A percentile compares a stretch with the other conserved stretches of the same genome.
Conservation (phyloP, 2,329 filamentous ascomycete species). For the Ascomycota sp. region DNA sequence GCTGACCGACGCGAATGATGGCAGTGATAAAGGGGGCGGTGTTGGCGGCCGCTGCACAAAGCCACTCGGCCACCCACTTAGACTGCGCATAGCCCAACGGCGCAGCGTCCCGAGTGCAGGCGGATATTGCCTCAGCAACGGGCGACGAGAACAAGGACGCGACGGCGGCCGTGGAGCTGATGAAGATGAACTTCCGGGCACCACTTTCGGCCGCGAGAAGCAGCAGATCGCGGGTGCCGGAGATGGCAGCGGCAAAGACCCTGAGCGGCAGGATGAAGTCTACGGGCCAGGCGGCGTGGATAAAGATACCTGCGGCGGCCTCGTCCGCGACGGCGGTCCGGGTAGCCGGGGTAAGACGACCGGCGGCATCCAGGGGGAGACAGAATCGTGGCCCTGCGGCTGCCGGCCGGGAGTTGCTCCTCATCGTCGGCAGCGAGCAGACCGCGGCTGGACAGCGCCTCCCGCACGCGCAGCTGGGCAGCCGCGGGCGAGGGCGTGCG, state of each 20-base stretch:
- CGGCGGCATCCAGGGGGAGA: too few species aligned
- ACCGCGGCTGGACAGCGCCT: constrained; percentile 1
- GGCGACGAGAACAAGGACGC: constrained; percentile 10
- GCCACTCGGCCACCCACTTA: constrained; percentile 18
- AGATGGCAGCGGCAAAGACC: constrained; percentile 29
- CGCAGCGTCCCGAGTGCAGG: constrained; percentile 6
- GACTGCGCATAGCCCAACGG: constrained; percentile 23
- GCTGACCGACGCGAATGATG: constrained; percentile 27
- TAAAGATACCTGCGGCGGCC: constrained; percentile 10
- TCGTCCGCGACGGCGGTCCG: not conserved
- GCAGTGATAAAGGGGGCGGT: too few species aligned
- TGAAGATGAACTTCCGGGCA: constrained; percentile 23
- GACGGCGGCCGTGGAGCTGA: constrained; percentile 27
- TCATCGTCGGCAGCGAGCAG: too few species aligned
- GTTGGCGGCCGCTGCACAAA: constrained; percentile 12
- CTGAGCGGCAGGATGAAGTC: constrained; percentile 31
- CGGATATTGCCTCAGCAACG: constrained; percentile 12
- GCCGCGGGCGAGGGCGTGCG: not conserved
- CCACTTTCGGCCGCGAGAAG: constrained; percentile 9
- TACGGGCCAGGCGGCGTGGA: constrained; percentile 33
- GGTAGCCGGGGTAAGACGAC: too few species aligned
- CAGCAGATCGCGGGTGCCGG: constrained; percentile 22
- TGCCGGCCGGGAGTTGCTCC: too few species aligned
- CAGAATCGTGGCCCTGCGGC: too few species aligned
- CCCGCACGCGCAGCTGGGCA: constrained; percentile 3